Percentiles rank a stretch among this genome's conserved stretches.
Conservation (phyloP, 2,329 filamentous ascomycete species). For the Fusarium agapanthi region DNA sequence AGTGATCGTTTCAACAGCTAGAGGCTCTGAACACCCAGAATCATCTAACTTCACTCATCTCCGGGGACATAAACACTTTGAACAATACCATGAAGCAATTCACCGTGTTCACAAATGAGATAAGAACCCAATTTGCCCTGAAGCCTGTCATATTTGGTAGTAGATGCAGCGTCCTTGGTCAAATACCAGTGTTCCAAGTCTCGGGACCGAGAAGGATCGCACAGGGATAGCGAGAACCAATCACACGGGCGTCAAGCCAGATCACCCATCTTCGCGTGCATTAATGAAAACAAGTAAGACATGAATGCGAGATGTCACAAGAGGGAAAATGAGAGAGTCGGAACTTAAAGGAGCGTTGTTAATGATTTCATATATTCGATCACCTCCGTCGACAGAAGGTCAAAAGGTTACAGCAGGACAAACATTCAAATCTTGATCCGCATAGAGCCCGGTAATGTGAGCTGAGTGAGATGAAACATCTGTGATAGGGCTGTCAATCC, state of each 20-base stretch:
- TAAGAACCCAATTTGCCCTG: accelerated
- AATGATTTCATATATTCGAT: accelerated
- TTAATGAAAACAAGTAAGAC: not conserved
- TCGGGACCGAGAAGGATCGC: not conserved
- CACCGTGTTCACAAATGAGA: accelerated
- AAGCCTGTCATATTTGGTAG: accelerated
- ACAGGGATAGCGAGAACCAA: not conserved
- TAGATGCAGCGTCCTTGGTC: too few relatives aligned
- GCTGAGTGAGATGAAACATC: not conserved
- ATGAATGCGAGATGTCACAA: not conserved
- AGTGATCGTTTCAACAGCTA: not conserved
- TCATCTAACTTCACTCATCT: not conserved
- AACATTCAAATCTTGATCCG: not conserved
- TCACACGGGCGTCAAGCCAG: not conserved
- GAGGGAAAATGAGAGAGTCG: not conserved
- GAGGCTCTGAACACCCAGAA: not conserved
- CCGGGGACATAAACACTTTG: not conserved
- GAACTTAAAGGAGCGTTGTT: too few relatives aligned
- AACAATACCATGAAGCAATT: accelerated
- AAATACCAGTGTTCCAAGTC: not conserved
- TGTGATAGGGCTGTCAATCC: not conserved
- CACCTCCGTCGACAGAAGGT: too few relatives aligned
- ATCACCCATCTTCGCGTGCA: not conserved
- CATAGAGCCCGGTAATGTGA: too few relatives aligned
- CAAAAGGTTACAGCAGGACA: too few relatives aligned